A percentile compares a stretch with the other conserved stretches of the same genome.
phyloP scores from a whole-genome alignment of 306 rosid species.

The Cucurbita moschata region DNA sequence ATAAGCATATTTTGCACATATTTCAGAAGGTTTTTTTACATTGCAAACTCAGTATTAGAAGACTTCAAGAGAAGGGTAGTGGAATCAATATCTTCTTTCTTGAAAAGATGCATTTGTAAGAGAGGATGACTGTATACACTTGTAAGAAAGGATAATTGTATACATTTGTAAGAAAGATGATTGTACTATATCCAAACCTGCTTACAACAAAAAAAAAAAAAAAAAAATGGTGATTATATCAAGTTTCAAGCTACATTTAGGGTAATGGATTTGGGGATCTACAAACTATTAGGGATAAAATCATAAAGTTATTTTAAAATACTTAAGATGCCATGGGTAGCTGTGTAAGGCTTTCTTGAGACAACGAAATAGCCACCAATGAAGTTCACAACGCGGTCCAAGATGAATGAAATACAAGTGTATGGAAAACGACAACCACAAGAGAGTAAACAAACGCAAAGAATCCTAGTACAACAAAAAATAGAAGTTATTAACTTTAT shows the following conservation, averaged over 20 bases:
- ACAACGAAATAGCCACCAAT: not conserved
- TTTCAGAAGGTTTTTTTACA: not conserved
- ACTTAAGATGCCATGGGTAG: not conserved
- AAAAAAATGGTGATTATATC: not conserved
- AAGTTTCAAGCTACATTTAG: not conserved
- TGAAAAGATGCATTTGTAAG: not conserved
- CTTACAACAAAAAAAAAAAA: no score
- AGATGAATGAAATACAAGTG: not conserved
- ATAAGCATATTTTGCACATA: not conserved
- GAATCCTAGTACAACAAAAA: no score
- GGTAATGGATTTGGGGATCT: not conserved
- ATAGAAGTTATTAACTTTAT: no score
- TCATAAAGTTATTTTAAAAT: no score
- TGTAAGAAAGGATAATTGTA: no score
- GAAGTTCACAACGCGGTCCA: not conserved
- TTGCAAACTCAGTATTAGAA: not conserved
- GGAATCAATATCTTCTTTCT: not conserved
- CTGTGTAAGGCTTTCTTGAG: not conserved
- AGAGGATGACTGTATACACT: not conserved
- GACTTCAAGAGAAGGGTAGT: not conserved
- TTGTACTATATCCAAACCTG: no score
- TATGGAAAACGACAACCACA: not conserved
- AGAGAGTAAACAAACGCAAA: no score
- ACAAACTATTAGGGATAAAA: not conserved
- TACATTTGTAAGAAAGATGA: no score